Percentiles rank a stretch among this genome's conserved stretches.
phyloP scores from a whole-genome alignment of 2,329 filamentous ascomycete species.

The Colletotrichum endophyticum region DNA sequence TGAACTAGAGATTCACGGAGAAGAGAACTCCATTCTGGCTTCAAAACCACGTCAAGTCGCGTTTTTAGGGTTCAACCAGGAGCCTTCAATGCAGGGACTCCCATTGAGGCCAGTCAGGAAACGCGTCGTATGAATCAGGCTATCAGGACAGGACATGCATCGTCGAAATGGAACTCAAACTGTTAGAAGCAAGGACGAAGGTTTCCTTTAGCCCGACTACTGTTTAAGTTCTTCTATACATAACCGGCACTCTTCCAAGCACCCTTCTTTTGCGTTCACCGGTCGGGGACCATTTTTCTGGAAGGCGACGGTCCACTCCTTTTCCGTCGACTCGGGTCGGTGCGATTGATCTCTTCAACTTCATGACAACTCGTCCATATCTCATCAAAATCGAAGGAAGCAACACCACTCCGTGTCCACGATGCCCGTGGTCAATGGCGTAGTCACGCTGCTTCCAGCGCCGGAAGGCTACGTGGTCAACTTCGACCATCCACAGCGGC shows the following conservation, averaged over 20 bases:
- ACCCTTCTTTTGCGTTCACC: not conserved
- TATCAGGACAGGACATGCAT: not conserved
- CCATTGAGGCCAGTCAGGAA: not conserved
- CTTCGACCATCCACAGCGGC: constrained; percentile 33
- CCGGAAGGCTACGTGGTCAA: constrained; percentile 37
- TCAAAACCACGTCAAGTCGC: not conserved
- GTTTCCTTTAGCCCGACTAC: not conserved
- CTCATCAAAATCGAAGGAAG: not conserved
- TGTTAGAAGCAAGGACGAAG: not conserved
- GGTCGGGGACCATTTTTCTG: not conserved
- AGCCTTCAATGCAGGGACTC: not conserved
- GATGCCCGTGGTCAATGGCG: constrained; percentile 27
- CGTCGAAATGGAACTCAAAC: not conserved
- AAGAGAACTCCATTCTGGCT: not conserved
- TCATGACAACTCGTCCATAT: not conserved
- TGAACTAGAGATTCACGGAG: not conserved
- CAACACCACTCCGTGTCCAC: not conserved
- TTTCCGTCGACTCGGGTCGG: not conserved
- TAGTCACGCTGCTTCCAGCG: constrained; percentile 26
- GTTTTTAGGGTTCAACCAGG: not conserved
- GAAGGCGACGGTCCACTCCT: not conserved
- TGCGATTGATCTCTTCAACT: not conserved
- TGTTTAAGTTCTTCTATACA: not conserved
- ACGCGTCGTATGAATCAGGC: not conserved
- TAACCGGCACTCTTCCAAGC: not conserved